Evolutionary conservation across 1,284 basidiomycete species (phyloP).

Genomic region (Entoloma clypeatum): DNA sequence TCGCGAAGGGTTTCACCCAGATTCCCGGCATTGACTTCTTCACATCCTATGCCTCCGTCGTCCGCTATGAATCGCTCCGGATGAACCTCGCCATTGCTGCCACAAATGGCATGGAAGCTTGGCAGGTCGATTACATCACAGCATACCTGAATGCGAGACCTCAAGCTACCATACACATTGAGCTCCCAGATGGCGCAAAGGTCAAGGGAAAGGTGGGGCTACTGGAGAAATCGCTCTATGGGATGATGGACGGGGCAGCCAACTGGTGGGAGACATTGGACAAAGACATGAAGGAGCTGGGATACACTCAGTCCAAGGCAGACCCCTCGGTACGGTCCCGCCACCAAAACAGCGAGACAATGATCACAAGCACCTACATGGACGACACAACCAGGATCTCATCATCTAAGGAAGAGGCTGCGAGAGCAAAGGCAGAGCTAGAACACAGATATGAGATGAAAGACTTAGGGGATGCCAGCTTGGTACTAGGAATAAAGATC

Average conservation of each 20-base stretch:
- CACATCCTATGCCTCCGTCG: conserved; percentile 33
- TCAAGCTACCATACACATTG: conserved; percentile 25
- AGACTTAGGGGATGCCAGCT: conserved; percentile 18
- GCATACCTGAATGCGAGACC: conserved; percentile 23
- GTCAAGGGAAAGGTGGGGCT: conserved; percentile 15
- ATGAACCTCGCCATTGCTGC: conserved; percentile 28
- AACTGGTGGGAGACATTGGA: conserved; percentile 24
- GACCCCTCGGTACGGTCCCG: conserved; percentile 16
- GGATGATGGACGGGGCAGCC: conserved; percentile 26
- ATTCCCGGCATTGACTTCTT: conserved; percentile 13
- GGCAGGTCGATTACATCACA: conserved; percentile 28
- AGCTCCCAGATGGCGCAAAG: conserved; percentile 18
- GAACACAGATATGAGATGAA: conserved; percentile 8
- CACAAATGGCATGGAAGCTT: conserved; percentile 16
- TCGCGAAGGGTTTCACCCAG: conserved; percentile 12
- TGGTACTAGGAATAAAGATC: conserved; percentile 19
- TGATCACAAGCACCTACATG: conserved; percentile 21
- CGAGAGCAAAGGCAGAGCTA: conserved; percentile 12
- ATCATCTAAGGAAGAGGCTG: conserved; percentile 12
- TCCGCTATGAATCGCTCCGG: conserved; percentile 25
- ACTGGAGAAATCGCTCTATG: conserved; percentile 24
- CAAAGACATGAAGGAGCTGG: conserved; percentile 9
- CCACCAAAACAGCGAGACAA: conserved; percentile 8
- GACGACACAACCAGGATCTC: conserved; percentile 20
- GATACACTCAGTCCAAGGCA: conserved; percentile 16